Percentiles rank a stretch among this genome's conserved stretches.
phyloP scores from a whole-genome alignment of 257 asterid species.

The Gentiana dahurica region DNA sequence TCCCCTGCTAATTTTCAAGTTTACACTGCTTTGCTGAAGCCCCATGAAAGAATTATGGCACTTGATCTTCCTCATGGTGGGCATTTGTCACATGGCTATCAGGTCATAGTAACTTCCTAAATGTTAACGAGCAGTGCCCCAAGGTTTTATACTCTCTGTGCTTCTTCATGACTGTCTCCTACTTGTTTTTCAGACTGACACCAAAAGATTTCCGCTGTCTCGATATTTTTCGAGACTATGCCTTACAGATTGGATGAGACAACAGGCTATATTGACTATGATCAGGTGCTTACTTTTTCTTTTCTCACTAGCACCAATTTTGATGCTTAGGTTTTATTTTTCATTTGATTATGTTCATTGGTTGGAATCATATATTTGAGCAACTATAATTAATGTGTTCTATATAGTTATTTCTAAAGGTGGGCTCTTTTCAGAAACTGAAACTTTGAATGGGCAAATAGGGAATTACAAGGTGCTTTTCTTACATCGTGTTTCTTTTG shows the following conservation, averaged over 20 bases:
- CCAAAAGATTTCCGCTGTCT: conserved; percentile 91
- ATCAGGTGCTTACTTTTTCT: conserved; percentile 50
- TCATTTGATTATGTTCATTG: no score
- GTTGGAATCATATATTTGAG: no score
- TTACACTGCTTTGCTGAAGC: conserved; percentile 81
- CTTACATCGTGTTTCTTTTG: no score
- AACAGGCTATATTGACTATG: conserved; percentile 92
- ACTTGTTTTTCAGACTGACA: conserved; percentile 68
- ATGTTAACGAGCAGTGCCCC: neutral
- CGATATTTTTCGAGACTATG: conserved; percentile 96
- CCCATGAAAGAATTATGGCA: conserved; percentile 98
- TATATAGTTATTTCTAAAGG: no score
- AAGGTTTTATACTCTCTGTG: neutral
- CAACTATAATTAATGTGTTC: no score
- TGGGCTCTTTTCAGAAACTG: no score
- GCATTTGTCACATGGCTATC: conserved; percentile 97
- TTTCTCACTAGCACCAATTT: neutral
- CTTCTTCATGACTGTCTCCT: conserved; percentile 1
- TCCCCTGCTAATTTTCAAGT: conserved; percentile 97
- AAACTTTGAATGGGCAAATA: no score
- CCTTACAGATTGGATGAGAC: conserved; percentile 92
- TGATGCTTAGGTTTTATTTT: no score
- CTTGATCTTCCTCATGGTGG: conserved; percentile 99
- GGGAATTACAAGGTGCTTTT: no score
- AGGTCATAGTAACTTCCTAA: conserved; percentile 39